Evolutionary conservation across 169 alveolate species (phyloP).

Genomic region (Eimeria maxima): DNA sequence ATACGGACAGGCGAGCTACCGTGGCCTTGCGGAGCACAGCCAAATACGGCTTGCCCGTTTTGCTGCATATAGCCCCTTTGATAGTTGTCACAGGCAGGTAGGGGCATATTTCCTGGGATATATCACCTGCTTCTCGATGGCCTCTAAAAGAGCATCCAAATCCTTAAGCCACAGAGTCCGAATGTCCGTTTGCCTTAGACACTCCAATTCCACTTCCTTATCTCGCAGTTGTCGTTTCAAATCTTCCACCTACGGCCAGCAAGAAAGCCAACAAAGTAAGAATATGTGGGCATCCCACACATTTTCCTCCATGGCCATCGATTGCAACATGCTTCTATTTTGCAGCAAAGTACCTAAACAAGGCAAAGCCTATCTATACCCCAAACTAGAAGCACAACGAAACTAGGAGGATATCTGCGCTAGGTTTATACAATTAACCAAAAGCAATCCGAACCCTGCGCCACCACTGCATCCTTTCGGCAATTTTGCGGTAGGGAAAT

Average conservation of each 20-base stretch:
- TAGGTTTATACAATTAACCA: neutral
- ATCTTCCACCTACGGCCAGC: conserved; percentile 75
- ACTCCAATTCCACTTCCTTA: conserved; percentile 82
- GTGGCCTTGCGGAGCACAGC: neutral
- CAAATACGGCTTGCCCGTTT: neutral
- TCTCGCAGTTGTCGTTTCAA: conserved; percentile 81
- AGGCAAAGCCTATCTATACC: neutral
- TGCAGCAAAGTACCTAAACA: neutral
- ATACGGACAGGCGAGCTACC: neutral
- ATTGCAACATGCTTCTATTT: neutral
- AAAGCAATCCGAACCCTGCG: neutral
- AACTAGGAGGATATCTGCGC: neutral
- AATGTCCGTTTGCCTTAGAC: conserved; percentile 74
- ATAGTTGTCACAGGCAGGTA: neutral
- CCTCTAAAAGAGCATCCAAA: conserved; percentile 78
- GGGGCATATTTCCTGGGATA: neutral
- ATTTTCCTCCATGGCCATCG: neutral
- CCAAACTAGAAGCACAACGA: neutral
- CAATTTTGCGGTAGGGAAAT: neutral
- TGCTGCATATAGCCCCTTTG: neutral
- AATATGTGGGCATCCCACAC: neutral
- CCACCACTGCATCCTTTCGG: neutral
- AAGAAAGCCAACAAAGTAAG: neutral
- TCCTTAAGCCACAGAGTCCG: conserved; percentile 84
- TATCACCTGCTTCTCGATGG: conserved; percentile 83